Evolutionary conservation across 148 eudicot species (phyloP).

Genomic region (Fallopia convolvulus): DNA sequence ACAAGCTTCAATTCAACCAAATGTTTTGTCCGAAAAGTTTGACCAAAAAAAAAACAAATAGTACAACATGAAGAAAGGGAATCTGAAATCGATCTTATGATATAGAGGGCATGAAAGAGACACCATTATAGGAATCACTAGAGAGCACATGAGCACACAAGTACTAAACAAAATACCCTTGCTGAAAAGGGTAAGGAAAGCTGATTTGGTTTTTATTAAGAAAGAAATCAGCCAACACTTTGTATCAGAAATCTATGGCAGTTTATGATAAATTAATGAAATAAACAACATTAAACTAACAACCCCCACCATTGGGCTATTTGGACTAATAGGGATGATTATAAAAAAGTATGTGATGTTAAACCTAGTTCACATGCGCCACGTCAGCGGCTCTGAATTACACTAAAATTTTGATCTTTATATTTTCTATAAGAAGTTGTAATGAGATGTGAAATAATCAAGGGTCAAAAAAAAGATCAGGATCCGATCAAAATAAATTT

Average conservation of each 20-base stretch:
- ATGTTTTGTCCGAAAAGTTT: neutral
- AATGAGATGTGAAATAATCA: neutral
- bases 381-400: neutral
- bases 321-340: neutral
- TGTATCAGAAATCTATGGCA: slow-evolving; percentile 3
- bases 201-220: neutral
- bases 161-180: neutral
- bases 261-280: neutral
- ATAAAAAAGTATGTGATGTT: slow-evolving; percentile 1
- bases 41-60: neutral
- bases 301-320: neutral
- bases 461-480: neutral
- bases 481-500: neutral
- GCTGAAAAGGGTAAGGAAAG: slow-evolving; percentile 3
- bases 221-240: neutral
- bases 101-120: neutral
- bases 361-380: neutral
- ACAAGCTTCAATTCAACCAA: neutral
- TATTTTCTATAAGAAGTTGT: neutral
- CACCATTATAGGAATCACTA: slow-evolving; percentile 1
- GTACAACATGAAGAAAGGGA: neutral
- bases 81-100: neutral
- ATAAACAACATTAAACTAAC: neutral
- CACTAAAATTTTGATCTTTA: neutral
- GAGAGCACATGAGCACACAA: slow-evolving; percentile 3